Conservation (phyloP, 441 rosid species). For the Caryocar brasiliense region DNA sequence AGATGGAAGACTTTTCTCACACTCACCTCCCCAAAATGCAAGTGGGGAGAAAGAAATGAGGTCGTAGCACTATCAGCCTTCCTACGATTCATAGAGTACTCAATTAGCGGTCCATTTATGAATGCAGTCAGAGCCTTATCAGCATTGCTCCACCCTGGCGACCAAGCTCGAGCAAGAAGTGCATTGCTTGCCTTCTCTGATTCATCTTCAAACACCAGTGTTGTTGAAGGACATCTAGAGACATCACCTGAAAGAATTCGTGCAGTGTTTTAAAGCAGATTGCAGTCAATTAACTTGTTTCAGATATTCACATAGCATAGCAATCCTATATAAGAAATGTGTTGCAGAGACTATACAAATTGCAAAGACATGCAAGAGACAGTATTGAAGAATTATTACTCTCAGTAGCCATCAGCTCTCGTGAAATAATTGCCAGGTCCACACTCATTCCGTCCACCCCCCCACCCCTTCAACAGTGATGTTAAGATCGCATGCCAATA, state of each 20-base stretch:
- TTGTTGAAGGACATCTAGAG: conserved; percentile 56
- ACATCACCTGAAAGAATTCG: conserved; percentile 51
- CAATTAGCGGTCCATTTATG: conserved; percentile 77
- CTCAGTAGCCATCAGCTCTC: too few species aligned
- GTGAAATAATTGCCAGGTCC: too few species aligned
- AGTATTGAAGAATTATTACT: too few species aligned
- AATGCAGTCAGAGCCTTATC: conserved; percentile 84
- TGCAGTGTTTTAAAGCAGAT: conserved; percentile 3
- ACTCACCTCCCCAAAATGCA: conserved; percentile 95
- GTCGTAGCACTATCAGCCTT: conserved; percentile 97
- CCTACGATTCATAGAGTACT: conserved; percentile 75
- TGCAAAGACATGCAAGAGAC: too few species aligned
- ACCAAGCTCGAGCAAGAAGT: conserved; percentile 93
- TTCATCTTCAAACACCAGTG: conserved; percentile 77
- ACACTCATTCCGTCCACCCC: too few species aligned
- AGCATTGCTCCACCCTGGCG: conserved; percentile 93
- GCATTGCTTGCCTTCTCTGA: conserved; percentile 94
- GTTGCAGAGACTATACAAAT: neutral
- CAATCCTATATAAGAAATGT: neutral
- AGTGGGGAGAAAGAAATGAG: conserved; percentile 86
- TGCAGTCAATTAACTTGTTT: neutral
- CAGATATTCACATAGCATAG: neutral
- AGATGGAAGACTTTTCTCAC: conserved; percentile 90
- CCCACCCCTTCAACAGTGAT: too few species aligned
- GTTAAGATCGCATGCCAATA: too few species aligned